phyloP scores from a whole-genome alignment of 352 stramenopile species.

The Globisporangium uncinulatum region DNA sequence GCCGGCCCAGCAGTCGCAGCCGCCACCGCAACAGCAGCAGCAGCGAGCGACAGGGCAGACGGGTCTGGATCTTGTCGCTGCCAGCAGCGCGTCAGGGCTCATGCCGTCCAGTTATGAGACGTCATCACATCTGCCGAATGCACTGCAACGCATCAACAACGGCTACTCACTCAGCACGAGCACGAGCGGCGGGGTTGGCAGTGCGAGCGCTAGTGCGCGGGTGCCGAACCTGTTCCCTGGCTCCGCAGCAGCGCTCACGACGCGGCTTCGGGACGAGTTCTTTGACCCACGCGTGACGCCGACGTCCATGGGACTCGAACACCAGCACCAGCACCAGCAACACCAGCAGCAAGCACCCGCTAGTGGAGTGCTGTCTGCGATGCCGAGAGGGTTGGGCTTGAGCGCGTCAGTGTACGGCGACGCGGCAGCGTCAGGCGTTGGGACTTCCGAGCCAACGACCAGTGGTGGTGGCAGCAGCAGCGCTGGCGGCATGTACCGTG shows the following conservation, averaged over 20 bases:
- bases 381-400: not conserved
- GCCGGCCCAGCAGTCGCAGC: too few relatives aligned
- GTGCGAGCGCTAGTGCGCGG: not conserved
- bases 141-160: slow-evolving; percentile 16
- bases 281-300: slow-evolving; percentile 10
- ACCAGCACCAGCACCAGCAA: slow-evolving; percentile 4
- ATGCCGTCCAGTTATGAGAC: slow-evolving; percentile 17
- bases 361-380: not conserved
- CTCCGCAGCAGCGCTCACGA: slow-evolving; percentile 10
- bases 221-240: slow-evolving; percentile 13
- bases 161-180: slow-evolving; percentile 7
- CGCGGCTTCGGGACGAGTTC: slow-evolving; percentile 11
- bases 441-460: slow-evolving; percentile 2
- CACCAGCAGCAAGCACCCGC: slow-evolving; percentile 9
- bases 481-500: not conserved
- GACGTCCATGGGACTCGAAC: slow-evolving; percentile 7
- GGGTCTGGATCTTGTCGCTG: slow-evolving; percentile 12
- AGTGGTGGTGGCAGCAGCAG: not conserved
- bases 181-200: not conserved
- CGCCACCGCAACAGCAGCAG: too few relatives aligned
- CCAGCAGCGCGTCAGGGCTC: not conserved
- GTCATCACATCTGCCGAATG: not conserved
- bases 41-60: not conserved
- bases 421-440: not conserved
- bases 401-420: slow-evolving; percentile 8